These are phyloP conservation scores for Pulveroboletus sp. DNA, from an alignment of 1,284 basidiomycete species.

Conservation along the genomic window DNA sequence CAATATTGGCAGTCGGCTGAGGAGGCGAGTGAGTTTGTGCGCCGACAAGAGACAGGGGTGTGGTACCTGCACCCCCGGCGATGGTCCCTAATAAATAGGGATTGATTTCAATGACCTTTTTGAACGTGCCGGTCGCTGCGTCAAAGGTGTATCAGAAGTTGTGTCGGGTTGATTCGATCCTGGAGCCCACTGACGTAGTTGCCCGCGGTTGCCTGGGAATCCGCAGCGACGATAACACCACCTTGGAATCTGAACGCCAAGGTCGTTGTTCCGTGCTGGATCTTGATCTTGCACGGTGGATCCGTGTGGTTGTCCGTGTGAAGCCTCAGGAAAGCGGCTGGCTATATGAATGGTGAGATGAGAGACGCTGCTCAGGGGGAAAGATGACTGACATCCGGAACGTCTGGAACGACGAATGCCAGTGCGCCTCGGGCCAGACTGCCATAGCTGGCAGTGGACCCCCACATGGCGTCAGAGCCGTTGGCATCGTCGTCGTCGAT, in stretches of 20 bases:
- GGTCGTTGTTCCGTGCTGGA: slow-evolving; percentile 98
- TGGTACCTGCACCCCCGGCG: slow-evolving; percentile 94
- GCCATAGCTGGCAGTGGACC: slow-evolving; percentile 77
- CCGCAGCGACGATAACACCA: slow-evolving; percentile 96
- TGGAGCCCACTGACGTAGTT: slow-evolving; percentile 83
- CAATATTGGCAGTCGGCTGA: slow-evolving; percentile 91
- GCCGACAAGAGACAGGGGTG: slow-evolving; percentile 2
- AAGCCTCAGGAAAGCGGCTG: slow-evolving; percentile 81
- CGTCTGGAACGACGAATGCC: slow-evolving; percentile 63
- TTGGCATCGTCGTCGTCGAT: slow-evolving; percentile 58
- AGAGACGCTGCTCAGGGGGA: not conserved
- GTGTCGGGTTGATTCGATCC: not conserved
- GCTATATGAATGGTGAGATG: slow-evolving; percentile 46
- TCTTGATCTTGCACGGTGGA: slow-evolving; percentile 94
- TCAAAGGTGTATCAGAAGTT: not conserved
- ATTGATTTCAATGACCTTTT: slow-evolving; percentile 99
- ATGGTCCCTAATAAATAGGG: slow-evolving; percentile 97
- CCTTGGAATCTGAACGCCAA: slow-evolving; percentile 96
- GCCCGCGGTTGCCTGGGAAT: slow-evolving; percentile 96
- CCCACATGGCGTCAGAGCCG: slow-evolving; percentile 68
- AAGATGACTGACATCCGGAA: slow-evolving; percentile 62
- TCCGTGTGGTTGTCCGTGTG: slow-evolving; percentile 94
- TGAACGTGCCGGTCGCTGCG: slow-evolving; percentile 89
- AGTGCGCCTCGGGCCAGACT: slow-evolving; percentile 66
- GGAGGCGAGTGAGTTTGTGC: slow-evolving; percentile 5